Evolutionary conservation across 176 grass and related monocot species (phyloP), one percentile per base, ranked within the genome.

Genomic region (Paspalum notatum): DNA sequence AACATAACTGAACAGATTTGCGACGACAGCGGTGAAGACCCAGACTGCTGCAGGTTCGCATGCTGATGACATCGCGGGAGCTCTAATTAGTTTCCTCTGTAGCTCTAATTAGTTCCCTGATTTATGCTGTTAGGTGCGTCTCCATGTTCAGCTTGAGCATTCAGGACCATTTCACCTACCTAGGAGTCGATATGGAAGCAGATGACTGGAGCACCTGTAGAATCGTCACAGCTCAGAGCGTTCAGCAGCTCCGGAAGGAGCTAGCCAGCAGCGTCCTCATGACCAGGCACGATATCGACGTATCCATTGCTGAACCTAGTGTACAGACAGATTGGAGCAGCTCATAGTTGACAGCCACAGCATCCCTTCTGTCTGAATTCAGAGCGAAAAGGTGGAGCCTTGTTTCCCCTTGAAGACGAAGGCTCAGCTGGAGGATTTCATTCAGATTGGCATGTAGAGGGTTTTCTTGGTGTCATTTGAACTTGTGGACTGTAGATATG

Each of bases 131-230:
- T 47, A 83, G 71, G 45, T 61, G 85, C 52, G 20, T 89, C 45
- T 93, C 91, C 62, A 84, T 87, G 62, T 70, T 72, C 21, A 81
- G 85, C 16, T n/a, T 80, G 71, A 91, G 85, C 62, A 76, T 97
- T 76, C 84, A 82, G 22, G 94, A 97, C 76, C 94, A 97, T 78
- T 88, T 94, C 53, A 89, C 69, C 39, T 97, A 94, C 79, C 89
- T 94, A 17, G 87, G 91, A 70, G 76, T 94, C 0, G 76, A 86
- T 39, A 92, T 97, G 91, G 64, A 88, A 82, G 89, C 94, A 7
- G 91, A 97, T 0, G 87, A 89, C 75, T 97, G 91, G 89, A 89
- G 91, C 91, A 88, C 91, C 44, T 94, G 94, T 26, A 90, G 87
- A 77, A 97, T 97, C 66, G 88, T 97, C 65, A 84, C 72, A 66